A percentile compares a stretch with the other conserved stretches of the same genome.
phyloP scores from a whole-genome alignment of 208 protist genomes.

The Trypanosoma conorhini region DNA sequence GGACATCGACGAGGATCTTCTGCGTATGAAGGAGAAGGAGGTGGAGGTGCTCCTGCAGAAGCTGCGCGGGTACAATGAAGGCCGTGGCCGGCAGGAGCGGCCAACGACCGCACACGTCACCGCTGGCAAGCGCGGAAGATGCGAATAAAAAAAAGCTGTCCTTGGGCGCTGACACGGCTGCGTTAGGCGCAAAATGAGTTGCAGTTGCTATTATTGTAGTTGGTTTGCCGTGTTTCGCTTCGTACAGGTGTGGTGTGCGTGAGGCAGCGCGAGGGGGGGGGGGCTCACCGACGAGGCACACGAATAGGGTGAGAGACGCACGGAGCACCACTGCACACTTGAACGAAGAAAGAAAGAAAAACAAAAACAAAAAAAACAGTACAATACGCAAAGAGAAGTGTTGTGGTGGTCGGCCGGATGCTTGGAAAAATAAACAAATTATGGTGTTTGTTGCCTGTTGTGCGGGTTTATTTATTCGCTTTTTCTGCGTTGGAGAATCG shows the following conservation, averaged over 20 bases:
- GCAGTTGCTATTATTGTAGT: neutral
- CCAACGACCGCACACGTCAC: conserved; percentile 5
- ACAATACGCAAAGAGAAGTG: neutral
- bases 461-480: neutral
- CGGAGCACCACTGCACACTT: neutral
- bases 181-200: too few species aligned
- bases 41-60: conserved; percentile 48
- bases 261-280: too few species aligned
- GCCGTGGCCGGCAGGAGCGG: neutral
- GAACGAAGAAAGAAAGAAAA: too few species aligned
- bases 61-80: conserved; percentile 29
- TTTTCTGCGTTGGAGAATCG: neutral
- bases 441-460: neutral
- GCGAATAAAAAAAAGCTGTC: neutral
- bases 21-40: conserved; percentile 65
- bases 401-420: neutral
- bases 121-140: conserved; percentile 4
- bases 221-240: conserved; percentile 10
- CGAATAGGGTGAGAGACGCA: neutral
- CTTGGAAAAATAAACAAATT: neutral
- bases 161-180: too few species aligned
- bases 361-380: too few species aligned
- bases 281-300: neutral
- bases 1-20: conserved; percentile 69
- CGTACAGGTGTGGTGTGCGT: conserved; percentile 2